Conservation (phyloP, 2,329 filamentous ascomycete species). For the Paecilomyces niveus region DNA sequence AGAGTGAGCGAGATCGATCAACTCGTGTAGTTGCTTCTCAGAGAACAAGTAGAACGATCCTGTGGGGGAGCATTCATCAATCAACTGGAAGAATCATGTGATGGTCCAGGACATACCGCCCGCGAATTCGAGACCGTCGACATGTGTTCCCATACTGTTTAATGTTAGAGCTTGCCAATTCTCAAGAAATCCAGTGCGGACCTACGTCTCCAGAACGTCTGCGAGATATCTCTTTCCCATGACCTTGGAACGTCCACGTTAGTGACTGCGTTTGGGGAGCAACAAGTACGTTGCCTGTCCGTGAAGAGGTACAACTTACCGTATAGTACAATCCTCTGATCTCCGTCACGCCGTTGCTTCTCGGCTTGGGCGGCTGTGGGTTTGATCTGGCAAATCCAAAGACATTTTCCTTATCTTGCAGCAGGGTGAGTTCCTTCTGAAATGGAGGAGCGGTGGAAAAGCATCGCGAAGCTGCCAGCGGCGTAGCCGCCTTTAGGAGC, state of each 20-base stretch:
- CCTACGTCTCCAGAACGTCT: constrained; percentile 48
- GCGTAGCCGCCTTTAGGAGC: background rate
- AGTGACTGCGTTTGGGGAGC: background rate
- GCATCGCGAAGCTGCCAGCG: background rate
- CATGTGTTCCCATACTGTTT: constrained; percentile 45
- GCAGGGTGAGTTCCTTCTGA: constrained; percentile 24
- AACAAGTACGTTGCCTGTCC: background rate
- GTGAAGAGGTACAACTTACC: constrained; percentile 15
- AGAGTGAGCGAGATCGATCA: constrained; percentile 45
- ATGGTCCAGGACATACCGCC: constrained; percentile 26
- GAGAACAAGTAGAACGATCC: constrained; percentile 47
- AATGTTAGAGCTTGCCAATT: background rate
- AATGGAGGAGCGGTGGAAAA: constrained; percentile 13
- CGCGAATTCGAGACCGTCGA: constrained; percentile 51
- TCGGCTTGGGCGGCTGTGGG: constrained; percentile 41
- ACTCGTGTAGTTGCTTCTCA: constrained; percentile 38
- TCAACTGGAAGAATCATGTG: background rate
- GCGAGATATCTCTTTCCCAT: constrained; percentile 48
- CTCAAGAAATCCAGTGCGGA: background rate
- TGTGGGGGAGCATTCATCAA: constrained; percentile 6
- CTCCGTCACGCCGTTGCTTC: constrained; percentile 46
- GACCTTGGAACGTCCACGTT: constrained; percentile 17
- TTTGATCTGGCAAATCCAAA: constrained; percentile 49
- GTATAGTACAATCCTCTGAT: constrained; percentile 52
- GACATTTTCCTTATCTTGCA: constrained; percentile 43